Percentiles rank a stretch among this genome's conserved stretches.
phyloP scores from a whole-genome alignment of 257 asterid species.

The Gentiana dahurica region DNA sequence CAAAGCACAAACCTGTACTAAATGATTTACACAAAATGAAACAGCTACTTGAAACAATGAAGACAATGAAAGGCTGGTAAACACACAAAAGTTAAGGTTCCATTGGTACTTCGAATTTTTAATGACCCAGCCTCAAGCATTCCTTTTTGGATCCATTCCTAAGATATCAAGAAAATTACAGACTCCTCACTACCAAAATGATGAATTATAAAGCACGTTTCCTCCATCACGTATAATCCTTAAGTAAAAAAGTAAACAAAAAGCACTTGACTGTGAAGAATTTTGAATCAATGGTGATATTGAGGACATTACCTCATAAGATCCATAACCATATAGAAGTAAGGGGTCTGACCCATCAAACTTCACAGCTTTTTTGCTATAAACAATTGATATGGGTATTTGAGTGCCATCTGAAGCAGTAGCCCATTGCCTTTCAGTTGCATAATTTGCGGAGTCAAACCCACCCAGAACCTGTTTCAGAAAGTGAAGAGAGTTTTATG shows the following conservation, averaged over 20 bases:
- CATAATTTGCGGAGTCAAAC: conserved; percentile 66
- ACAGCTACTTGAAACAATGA: too few species aligned
- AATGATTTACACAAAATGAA: too few species aligned
- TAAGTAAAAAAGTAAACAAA: background rate
- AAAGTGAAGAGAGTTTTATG: conserved; percentile 5
- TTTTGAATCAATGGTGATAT: background rate
- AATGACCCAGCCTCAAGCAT: too few species aligned
- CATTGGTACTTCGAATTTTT: too few species aligned
- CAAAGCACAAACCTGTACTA: too few species aligned
- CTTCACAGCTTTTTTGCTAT: conserved; percentile 63
- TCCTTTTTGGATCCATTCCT: too few species aligned
- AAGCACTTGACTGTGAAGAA: background rate
- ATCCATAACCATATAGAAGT: conserved; percentile 91
- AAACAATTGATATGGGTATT: conserved; percentile 73
- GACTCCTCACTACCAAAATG: too few species aligned
- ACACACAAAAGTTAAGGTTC: too few species aligned
- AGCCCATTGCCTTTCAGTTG: conserved; percentile 90
- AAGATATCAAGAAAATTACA: too few species aligned
- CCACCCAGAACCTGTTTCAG: conserved; percentile 69
- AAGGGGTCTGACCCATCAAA: conserved; percentile 84
- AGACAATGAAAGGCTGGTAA: too few species aligned
- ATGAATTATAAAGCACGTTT: too few species aligned
- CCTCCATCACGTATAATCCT: too few species aligned
- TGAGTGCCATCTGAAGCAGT: conserved; percentile 75
- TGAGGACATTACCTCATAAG: conserved; percentile 67